phyloP scores from a whole-genome alignment of 2,329 filamentous ascomycete genomes.

The Calonectria fujianensis region DNA sequence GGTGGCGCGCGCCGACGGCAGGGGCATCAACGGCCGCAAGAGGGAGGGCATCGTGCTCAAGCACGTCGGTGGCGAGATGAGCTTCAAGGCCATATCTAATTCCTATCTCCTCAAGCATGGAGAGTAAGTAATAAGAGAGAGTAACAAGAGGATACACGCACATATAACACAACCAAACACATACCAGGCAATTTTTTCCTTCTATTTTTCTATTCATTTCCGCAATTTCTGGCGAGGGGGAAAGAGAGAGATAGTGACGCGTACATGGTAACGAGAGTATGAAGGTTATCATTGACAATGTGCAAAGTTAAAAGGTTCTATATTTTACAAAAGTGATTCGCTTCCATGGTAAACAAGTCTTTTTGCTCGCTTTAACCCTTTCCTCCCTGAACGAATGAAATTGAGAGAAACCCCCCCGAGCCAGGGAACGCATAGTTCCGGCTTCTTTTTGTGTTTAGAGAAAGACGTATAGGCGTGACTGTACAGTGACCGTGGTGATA shows the following conservation, averaged over 20 bases:
- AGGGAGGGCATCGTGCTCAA: slow-evolving; percentile 54
- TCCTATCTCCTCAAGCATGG: slow-evolving; percentile 54
- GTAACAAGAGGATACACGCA: slow-evolving; percentile 29
- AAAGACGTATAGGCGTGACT: slow-evolving; percentile 39
- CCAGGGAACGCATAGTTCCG: slow-evolving; percentile 11
- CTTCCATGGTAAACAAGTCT: slow-evolving; percentile 56
- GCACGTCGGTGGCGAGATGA: slow-evolving; percentile 46
- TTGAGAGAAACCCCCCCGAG: slow-evolving; percentile 35
- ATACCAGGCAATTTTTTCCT: no score
- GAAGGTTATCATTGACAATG: slow-evolving; percentile 52
- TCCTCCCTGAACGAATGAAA: slow-evolving; percentile 45
- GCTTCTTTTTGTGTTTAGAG: slow-evolving; percentile 31
- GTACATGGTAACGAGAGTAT: slow-evolving; percentile 40
- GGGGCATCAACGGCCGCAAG: slow-evolving; percentile 48
- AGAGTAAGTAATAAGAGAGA: slow-evolving; percentile 50
- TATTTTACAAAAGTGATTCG: slow-evolving; percentile 56
- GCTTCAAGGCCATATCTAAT: slow-evolving; percentile 54
- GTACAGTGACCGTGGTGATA: slow-evolving; percentile 35
- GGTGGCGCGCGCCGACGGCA: slow-evolving; percentile 47
- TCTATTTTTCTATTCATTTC: neutral
- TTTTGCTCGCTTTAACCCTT: slow-evolving; percentile 47
- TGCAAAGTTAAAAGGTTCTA: slow-evolving; percentile 56
- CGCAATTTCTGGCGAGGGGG: neutral
- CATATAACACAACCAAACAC: neutral
- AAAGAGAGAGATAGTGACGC: neutral